Percentiles rank a stretch among this genome's conserved stretches.
Evolutionary conservation across 441 rosid species (phyloP).

Genomic region (Metrosideros polymorpha): DNA sequence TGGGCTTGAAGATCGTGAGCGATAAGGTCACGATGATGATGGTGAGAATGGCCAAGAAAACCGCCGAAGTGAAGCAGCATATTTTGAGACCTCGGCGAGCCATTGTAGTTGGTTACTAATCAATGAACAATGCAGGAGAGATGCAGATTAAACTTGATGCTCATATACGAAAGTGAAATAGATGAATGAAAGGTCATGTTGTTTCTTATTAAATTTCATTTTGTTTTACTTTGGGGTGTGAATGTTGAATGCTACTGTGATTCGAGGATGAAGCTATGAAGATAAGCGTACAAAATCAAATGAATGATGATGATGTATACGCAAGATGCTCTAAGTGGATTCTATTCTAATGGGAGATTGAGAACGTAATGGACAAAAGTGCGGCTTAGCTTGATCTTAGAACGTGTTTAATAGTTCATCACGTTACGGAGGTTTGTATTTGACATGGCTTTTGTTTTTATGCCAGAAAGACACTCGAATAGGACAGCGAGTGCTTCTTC

Average conservation of each 20-base stretch:
- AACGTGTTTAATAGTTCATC: background rate
- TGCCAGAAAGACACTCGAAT: background rate
- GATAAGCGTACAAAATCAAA: too few relatives aligned
- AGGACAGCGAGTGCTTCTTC: background rate
- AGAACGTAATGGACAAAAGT: background rate
- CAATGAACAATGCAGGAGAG: background rate
- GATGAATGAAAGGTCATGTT: background rate
- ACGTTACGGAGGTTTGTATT: background rate
- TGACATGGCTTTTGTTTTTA: background rate
- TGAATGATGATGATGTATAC: background rate
- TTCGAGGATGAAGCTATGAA: too few relatives aligned
- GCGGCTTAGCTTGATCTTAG: background rate
- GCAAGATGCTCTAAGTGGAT: background rate
- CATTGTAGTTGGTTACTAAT: background rate
- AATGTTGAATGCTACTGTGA: background rate
- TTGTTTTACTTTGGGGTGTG: background rate
- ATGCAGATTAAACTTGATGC: background rate
- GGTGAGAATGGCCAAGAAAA: slow-evolving; percentile 2
- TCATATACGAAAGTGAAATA: background rate
- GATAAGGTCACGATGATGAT: slow-evolving; percentile 11
- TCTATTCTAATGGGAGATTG: background rate
- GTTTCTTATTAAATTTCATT: background rate
- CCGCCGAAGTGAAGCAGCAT: slow-evolving; percentile 4
- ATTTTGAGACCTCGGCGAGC: slow-evolving; percentile 7
- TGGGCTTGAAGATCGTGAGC: slow-evolving; percentile 29